Percentiles rank a stretch among this genome's conserved stretches.
Evolutionary conservation across 2,329 filamentous ascomycete species (phyloP).

Genomic region (Chaetomiaceae sp.): DNA sequence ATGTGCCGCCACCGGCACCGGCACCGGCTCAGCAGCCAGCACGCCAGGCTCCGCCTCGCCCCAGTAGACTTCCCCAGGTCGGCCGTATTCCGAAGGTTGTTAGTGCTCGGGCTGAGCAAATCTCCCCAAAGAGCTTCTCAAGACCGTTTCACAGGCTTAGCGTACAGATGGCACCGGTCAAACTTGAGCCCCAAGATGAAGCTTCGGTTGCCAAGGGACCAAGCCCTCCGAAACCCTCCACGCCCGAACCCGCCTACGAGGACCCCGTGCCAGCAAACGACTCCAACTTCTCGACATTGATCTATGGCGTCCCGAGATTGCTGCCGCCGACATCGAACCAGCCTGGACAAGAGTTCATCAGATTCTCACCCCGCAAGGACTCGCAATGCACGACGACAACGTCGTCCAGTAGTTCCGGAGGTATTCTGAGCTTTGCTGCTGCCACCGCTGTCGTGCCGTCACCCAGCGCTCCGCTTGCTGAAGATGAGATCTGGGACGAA

Average conservation of each 20-base stretch:
- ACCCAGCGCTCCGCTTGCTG: slow-evolving; percentile 57
- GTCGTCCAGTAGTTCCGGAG: slow-evolving; percentile 63
- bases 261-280: slow-evolving; percentile 34
- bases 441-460: slow-evolving; percentile 64
- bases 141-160: slow-evolving; percentile 67
- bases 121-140: slow-evolving; percentile 77
- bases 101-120: slow-evolving; percentile 60
- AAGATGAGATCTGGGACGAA: slow-evolving; percentile 92
- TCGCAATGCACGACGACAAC: slow-evolving; percentile 57
- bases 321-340: slow-evolving; percentile 32
- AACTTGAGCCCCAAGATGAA: slow-evolving; percentile 30
- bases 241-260: slow-evolving; percentile 37
- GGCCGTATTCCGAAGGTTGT: slow-evolving; percentile 83
- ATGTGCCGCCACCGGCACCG: neutral
- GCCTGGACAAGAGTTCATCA: slow-evolving; percentile 61
- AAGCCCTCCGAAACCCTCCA: slow-evolving; percentile 40
- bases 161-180: slow-evolving; percentile 36
- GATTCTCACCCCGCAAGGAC: slow-evolving; percentile 67
- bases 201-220: slow-evolving; percentile 48
- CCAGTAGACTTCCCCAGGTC: slow-evolving; percentile 71
- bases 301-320: slow-evolving; percentile 31
- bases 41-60: slow-evolving; percentile 32
- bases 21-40: neutral
- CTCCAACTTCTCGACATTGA: slow-evolving; percentile 31
- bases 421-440: slow-evolving; percentile 53